Base-by-base conservation (phyloP, 2,329 filamentous ascomycete genomes). In the Amauroascus verrucosus region DNA sequence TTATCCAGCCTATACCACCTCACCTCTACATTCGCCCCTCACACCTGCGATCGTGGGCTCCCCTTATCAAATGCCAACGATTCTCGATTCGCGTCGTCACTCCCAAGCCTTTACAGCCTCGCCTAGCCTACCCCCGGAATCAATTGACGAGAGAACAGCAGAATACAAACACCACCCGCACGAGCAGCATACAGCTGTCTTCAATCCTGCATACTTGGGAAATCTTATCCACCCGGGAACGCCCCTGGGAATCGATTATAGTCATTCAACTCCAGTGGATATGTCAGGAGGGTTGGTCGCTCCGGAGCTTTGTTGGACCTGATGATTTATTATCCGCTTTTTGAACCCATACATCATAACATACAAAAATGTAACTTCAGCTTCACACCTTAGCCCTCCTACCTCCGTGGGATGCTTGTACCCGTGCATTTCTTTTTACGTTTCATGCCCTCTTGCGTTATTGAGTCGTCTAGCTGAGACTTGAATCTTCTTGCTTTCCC, bases 1-100 rank as follows among this genome's bases (percentile, higher is more conserved):
- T 22, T 70, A 67, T 35, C 62, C 67, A 3, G 63, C 68, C 37
- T 72, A 71, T 53, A 69, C 70, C 28, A 58, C 61, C 7, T 72
- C 70, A 5, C 68, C 69, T 6, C 63, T 70, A 18, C 68, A 71
- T 30, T 70, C 69, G 18, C 69, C 70, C 8, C 66, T 68, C 4
- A 64, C 65, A 20, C 65, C 70, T 24, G 65, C 64, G 18, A 63
- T 70, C 16, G 65, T 67, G 14, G 64, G 61, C 54, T 69, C 69
- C 18, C 64, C 70, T 13, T 71, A 69, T 55, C 63, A 68, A 14
- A 52, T 69, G 47, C 57, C 62, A 50, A 62, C 59, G 37, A 60
- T 62, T 18, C 69, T 65, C 51, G 63, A 64, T 49, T 67, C 66
- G 30, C 67, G 66, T 20, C 63, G 64, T 7, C 61, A 63, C 43